Evolutionary conservation across 257 asterid genomes (phyloP).

Genomic region (Gentiana straminea): DNA sequence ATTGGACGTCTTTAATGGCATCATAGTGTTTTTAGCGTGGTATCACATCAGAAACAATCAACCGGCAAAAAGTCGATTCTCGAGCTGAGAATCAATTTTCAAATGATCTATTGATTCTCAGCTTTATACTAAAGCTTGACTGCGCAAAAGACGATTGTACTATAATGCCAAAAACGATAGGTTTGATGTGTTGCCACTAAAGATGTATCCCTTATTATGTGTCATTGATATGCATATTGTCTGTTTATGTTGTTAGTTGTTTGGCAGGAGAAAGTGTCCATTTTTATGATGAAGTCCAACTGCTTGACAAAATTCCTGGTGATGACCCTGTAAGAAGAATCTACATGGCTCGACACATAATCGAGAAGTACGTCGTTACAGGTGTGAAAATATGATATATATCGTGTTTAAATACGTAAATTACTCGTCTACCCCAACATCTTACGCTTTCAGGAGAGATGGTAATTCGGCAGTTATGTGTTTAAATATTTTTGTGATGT

Average conservation of each 20-base stretch:
- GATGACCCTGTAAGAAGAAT: slow-evolving; percentile 63
- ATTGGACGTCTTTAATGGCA: too few relatives aligned
- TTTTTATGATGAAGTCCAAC: slow-evolving; percentile 75
- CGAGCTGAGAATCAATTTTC: too few relatives aligned
- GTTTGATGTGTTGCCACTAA: neutral
- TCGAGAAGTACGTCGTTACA: slow-evolving; percentile 53
- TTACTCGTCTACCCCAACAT: neutral
- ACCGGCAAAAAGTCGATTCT: too few relatives aligned
- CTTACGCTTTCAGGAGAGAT: neutral
- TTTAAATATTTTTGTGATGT: neutral
- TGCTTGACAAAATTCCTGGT: slow-evolving; percentile 52
- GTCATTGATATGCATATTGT: neutral
- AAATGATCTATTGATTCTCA: neutral
- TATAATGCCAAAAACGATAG: too few relatives aligned
- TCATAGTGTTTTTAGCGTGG: too few relatives aligned
- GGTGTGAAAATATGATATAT: slow-evolving; percentile 29
- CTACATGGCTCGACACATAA: slow-evolving; percentile 85
- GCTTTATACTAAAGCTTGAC: too few relatives aligned
- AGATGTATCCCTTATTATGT: slow-evolving; percentile 4
- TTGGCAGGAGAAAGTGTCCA: slow-evolving; percentile 88
- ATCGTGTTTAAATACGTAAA: neutral
- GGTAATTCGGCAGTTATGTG: neutral
- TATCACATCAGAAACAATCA: too few relatives aligned
- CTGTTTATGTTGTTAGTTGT: slow-evolving; percentile 29
- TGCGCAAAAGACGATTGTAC: too few relatives aligned